Evolutionary conservation across 345 rosid genomes (phyloP).

Genomic region (Clausena lansium): DNA sequence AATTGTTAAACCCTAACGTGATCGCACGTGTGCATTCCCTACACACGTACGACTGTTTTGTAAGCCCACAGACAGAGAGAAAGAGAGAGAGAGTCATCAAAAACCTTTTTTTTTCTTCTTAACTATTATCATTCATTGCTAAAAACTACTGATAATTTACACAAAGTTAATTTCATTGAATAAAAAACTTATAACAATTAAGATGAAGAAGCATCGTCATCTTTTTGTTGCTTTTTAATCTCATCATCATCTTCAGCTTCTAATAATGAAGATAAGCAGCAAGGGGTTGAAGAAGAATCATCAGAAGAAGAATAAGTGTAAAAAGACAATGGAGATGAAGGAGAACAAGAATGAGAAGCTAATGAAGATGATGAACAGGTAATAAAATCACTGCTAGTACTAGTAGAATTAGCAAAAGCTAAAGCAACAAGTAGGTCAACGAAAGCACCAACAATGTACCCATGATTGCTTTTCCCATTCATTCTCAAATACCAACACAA

Average conservation of each 20-base stretch:
- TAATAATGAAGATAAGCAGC: conserved; percentile 40
- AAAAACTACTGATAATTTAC: conserved; percentile 19
- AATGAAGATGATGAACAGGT: conserved; percentile 21
- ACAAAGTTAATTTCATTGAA: conserved; percentile 9
- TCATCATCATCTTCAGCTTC: conserved; percentile 33
- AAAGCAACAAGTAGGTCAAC: conserved; percentile 64
- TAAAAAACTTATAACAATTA: conserved; percentile 11
- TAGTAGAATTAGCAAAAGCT: conserved; percentile 23
- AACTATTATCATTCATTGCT: conserved; percentile 4
- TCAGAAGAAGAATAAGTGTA: conserved; percentile 48
- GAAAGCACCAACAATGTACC: conserved; percentile 71
- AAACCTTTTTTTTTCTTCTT: not conserved
- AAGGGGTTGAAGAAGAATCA: conserved; percentile 44
- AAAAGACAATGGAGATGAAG: conserved; percentile 57
- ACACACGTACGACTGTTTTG: not conserved
- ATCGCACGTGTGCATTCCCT: not conserved
- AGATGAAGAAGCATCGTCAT: not conserved
- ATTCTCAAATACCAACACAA: conserved; percentile 62
- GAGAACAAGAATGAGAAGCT: conserved; percentile 32
- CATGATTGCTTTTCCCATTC: conserved; percentile 67
- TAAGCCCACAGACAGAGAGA: not conserved
- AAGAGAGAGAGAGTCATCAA: not conserved
- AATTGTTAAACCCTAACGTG: not conserved
- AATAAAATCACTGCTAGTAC: not conserved
- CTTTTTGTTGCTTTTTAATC: conserved; percentile 10